Conservation (phyloP, 1,284 basidiomycete species). For the Ustilago curta region DNA sequence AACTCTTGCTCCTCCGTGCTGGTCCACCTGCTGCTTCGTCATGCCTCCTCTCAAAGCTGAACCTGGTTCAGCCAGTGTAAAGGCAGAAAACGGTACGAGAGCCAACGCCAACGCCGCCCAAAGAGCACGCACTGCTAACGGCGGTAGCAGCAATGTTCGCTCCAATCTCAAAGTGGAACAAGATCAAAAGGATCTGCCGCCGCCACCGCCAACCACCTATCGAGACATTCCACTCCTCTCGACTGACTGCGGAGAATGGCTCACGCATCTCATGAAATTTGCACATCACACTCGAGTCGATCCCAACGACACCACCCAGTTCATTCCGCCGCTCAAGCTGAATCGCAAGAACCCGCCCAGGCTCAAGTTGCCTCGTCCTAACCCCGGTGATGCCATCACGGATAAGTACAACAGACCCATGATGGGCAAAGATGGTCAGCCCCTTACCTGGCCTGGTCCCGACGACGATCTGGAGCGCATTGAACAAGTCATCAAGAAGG, state of each 20-base stretch:
- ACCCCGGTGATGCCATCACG: conserved; percentile 61
- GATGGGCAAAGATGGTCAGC: conserved; percentile 56
- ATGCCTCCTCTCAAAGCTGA: conserved; percentile 57
- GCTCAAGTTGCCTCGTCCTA: conserved; percentile 59
- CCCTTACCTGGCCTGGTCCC: conserved; percentile 55
- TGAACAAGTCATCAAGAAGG: conserved; percentile 47
- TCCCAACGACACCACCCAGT: conserved; percentile 60
- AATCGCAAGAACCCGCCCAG: conserved; percentile 67
- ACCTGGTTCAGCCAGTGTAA: conserved; percentile 30
- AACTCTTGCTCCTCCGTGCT: neutral
- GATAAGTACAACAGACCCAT: conserved; percentile 63
- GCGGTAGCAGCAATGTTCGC: conserved; percentile 11
- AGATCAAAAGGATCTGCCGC: conserved; percentile 37
- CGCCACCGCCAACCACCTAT: conserved; percentile 57
- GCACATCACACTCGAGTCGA: conserved; percentile 63
- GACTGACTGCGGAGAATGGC: conserved; percentile 47
- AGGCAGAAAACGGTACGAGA: conserved; percentile 28
- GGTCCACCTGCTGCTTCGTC: neutral
- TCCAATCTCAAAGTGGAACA: conserved; percentile 30
- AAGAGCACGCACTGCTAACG: conserved; percentile 30
- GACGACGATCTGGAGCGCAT: conserved; percentile 54
- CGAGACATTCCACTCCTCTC: conserved; percentile 67
- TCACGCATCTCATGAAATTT: conserved; percentile 66
- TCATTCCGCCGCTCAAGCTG: conserved; percentile 66
- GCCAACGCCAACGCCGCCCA: neutral